phyloP scores from a whole-genome alignment of 192 early-diverging fungal species.

The Backusella tarrabulga region DNA sequence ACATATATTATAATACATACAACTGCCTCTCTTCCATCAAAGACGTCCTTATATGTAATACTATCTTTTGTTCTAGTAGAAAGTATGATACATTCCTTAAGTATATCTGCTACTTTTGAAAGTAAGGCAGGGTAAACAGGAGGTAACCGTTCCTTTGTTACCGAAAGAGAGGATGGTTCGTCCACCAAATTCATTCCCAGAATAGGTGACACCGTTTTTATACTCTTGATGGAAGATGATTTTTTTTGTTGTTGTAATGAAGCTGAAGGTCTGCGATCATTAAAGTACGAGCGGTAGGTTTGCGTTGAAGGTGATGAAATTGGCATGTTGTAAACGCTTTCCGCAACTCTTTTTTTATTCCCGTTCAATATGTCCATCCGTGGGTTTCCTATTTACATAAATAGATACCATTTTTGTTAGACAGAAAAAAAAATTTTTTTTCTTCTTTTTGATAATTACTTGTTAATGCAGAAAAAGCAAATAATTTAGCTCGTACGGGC shows the following conservation, averaged over 20 bases:
- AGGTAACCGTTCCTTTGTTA: conserved; percentile 23
- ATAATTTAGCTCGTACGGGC: conserved; percentile 34
- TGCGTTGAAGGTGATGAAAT: conserved; percentile 7
- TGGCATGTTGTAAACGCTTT: conserved; percentile 36
- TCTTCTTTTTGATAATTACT: conserved; percentile 4
- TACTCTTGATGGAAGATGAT: not conserved
- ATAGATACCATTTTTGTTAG: not conserved
- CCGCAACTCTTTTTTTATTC: conserved; percentile 9
- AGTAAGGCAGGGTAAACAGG: conserved; percentile 75
- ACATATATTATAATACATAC: conserved; percentile 39
- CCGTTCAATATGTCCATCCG: not conserved
- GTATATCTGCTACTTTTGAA: conserved; percentile 65
- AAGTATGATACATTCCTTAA: conserved; percentile 56
- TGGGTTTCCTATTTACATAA: not conserved
- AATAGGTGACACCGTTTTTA: not conserved
- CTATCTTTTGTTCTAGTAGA: conserved; percentile 71
- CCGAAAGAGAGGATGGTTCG: not conserved
- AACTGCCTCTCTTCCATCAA: conserved; percentile 87
- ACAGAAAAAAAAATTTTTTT: not conserved
- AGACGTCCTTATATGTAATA: conserved; percentile 79
- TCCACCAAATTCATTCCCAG: not conserved
- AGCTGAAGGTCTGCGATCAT: not conserved
- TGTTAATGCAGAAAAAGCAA: conserved; percentile 22
- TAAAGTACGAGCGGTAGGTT: not conserved
- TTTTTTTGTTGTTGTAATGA: not conserved